A percentile compares a stretch with the other conserved stretches of the same genome.
phyloP scores from a whole-genome alignment of 176 grass and related monocot species.

The Oryza longistaminata region DNA sequence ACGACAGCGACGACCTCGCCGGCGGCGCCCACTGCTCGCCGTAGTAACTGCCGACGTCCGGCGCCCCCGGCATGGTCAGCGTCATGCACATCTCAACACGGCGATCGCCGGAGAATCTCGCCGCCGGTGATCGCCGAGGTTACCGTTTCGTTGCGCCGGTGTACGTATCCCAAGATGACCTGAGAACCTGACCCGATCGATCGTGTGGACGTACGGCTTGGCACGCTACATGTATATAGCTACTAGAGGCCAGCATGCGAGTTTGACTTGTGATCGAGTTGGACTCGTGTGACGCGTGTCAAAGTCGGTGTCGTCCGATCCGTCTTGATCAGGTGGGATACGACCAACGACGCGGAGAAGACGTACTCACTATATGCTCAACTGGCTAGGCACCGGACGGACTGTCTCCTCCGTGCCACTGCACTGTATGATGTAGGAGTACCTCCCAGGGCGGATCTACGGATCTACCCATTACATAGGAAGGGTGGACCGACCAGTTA shows the following conservation, averaged over 20 bases:
- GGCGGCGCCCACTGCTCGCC: background rate
- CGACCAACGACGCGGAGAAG: too few relatives aligned
- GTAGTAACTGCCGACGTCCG: background rate
- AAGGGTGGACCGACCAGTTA: too few relatives aligned
- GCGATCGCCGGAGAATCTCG: background rate
- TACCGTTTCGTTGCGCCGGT: background rate
- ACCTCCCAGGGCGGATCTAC: too few relatives aligned
- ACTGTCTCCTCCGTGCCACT: too few relatives aligned
- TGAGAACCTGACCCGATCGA: background rate
- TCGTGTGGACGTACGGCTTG: too few relatives aligned
- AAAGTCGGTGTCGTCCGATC: background rate
- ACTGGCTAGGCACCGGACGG: too few relatives aligned
- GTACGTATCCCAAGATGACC: background rate
- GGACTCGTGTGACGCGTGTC: background rate
- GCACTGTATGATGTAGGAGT: too few relatives aligned
- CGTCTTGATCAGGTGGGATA: too few relatives aligned
- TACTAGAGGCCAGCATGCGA: background rate
- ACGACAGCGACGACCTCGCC: too few relatives aligned
- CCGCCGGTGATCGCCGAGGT: background rate
- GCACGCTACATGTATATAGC: background rate
- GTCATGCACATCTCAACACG: background rate
- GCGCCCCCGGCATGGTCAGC: background rate
- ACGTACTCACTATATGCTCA: too few relatives aligned
- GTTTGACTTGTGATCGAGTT: background rate
- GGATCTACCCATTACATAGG: too few relatives aligned